These are phyloP conservation scores for Camellia japonica DNA, from an alignment of 148 eudicot species.

Conservation along the genomic window DNA sequence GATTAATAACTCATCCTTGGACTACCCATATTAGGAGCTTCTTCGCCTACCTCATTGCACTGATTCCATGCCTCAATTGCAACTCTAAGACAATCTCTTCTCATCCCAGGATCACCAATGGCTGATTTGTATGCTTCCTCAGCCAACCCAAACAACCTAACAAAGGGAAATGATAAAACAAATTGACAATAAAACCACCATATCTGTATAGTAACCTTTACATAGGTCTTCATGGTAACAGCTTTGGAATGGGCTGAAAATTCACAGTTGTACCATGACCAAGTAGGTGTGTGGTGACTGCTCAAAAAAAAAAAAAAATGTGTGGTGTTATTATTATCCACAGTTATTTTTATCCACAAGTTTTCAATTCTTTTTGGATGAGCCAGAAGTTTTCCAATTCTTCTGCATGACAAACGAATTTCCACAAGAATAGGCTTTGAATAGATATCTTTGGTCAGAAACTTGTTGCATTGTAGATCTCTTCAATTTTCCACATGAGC, in stretches of 20 bases:
- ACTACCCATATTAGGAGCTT: slow-evolving; percentile 39
- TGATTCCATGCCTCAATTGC: slow-evolving; percentile 39
- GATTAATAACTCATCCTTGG: slow-evolving; percentile 15
- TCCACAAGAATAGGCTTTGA: neutral
- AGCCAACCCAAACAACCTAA: neutral
- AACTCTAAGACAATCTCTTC: slow-evolving; percentile 31
- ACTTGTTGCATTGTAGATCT: neutral
- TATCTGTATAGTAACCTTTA: neutral
- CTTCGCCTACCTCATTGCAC: slow-evolving; percentile 37
- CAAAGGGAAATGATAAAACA: neutral
- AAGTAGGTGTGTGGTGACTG: neutral
- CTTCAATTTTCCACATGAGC: neutral
- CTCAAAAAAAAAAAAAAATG: too few species aligned
- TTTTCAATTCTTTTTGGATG: neutral
- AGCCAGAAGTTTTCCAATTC: neutral
- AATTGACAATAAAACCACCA: neutral
- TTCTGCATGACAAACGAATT: neutral
- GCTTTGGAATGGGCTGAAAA: neutral
- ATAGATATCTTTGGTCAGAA: neutral
- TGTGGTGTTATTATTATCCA: too few species aligned
- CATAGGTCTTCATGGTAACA: neutral
- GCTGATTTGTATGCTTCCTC: slow-evolving; percentile 6
- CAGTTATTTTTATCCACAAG: neutral
- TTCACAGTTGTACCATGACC: neutral
- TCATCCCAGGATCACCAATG: slow-evolving; percentile 34